Base-by-base conservation (phyloP, 805 yeast species). In the Wickerhamiella slavikovae region DNA sequence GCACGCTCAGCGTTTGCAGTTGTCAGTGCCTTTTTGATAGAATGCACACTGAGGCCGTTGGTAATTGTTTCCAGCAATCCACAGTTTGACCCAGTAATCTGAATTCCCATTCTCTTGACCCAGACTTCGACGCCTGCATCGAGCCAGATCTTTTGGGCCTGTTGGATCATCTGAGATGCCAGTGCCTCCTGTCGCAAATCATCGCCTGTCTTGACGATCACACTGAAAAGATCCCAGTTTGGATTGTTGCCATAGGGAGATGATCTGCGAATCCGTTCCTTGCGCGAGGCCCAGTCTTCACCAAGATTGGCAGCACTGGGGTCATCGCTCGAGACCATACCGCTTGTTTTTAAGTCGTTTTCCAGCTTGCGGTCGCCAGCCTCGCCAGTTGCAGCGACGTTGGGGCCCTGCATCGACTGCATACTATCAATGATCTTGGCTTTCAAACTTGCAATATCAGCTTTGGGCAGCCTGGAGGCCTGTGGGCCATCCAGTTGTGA, bases 131-230 rank as follows among this genome's bases (percentile, higher is more conserved):
- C 69, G 2, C 61, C 60, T 15, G 67, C 66, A 18, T 59, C 64
- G 28, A 66, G 65, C 96, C 96, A 89, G 25, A 80, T 69, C 29
- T 68, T 68, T 1, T 92, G 71, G 54, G 85, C 78, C 15, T 92
- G 74, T 36, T 76, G 74, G 29, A 89, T 85, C 25, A 89, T 50
- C 49, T 89, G 98, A 38, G 94, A 82, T 0, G 98, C 98, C 59
- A 89, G 82, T 0, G 98, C 94, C 50, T 89, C 98, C 48, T 89
- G 98, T 15, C 93, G 76, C 29, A 89, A 51, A 53, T 89, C 98
- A 44, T 77, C 85, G 21, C 98, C 98, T 18, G 93, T 85, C 47
- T 89, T 89, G 9, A 91, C 93, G 47, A 89, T 89, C 2, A 85
- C 94, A 1, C 95, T 83, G 39, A 85, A 80, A 23, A 89, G 51